Evolutionary conservation across 2,329 filamentous ascomycete species (phyloP).

Genomic region (Emydomyces testavorans): DNA sequence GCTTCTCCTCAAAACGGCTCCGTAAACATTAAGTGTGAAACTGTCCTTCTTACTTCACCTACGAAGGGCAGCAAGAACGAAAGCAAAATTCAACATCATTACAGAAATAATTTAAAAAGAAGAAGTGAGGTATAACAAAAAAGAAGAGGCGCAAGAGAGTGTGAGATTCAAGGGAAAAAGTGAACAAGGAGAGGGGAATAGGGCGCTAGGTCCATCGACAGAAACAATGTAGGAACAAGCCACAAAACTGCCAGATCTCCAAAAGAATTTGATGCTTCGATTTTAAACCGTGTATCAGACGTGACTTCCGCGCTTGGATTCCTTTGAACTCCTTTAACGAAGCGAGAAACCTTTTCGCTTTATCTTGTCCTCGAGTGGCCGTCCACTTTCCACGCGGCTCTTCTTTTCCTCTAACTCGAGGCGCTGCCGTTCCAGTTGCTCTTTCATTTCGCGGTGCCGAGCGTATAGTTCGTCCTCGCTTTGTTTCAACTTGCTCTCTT

Average conservation of each 20-base stretch:
- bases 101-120: conserved; percentile 19
- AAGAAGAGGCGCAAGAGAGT: conserved; percentile 25
- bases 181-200: conserved; percentile 18
- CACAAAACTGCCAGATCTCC: conserved; percentile 8
- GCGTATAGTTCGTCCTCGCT: conserved; percentile 98
- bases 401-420: conserved; percentile 98
- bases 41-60: conserved; percentile 8
- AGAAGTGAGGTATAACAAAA: conserved; percentile 24
- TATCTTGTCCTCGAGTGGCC: conserved; percentile 92
- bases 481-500: conserved; percentile 99
- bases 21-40: conserved; percentile 25
- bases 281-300: conserved; percentile 14
- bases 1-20: conserved; percentile 2
- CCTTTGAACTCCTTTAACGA: conserved; percentile 52
- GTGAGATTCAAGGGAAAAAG: conserved; percentile 22
- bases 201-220: conserved; percentile 18
- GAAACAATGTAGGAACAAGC: conserved; percentile 12
- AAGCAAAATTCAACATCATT: conserved; percentile 14
- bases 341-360: conserved; percentile 99
- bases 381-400: conserved; percentile 80
- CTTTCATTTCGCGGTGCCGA: conserved; percentile 98
- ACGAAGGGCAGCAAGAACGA: conserved; percentile 8
- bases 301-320: conserved; percentile 14
- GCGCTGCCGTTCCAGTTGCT: conserved; percentile 92
- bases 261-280: conserved; percentile 5